Evolutionary conservation across 495 filamentous ascomycete genomes (phyloP), one percentile per base, ranked within the genome.

Genomic region (Xylaria scruposa): DNA sequence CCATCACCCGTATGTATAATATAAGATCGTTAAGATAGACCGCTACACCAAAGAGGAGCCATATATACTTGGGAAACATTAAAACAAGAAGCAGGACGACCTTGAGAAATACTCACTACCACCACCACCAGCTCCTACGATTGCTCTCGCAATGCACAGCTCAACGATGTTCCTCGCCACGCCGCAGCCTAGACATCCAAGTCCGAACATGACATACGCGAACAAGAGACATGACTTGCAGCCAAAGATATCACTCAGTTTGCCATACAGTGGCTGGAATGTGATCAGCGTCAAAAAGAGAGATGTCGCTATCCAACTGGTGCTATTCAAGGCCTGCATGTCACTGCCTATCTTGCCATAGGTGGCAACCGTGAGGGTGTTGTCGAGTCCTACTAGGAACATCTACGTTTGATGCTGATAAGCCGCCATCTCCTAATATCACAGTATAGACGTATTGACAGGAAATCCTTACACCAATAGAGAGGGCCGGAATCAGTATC

Each of bases 291-390:
- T 95, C 24, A 97, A 83, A 74, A 95, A 92, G 78, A 91, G 91
- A 80, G 91, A 90, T 17, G 93, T 96, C 1, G 93, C 92, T 73
- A 97, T 93, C 94, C 94, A 97, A 46, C 90, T 92, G 10, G 93
- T 94, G 74, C 88, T 86, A 74, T 92, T 94, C 68, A 97, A 81
- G 15, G 92, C 92, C 26, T 93, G 85, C 26, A 97, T 79, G 67
- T 96, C 93, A 65, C 88, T 94, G 31, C 93, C 93, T 76, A 97
- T 96, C 61, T 87, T 89, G 21, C 91, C 93, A 78, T 96, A 97
- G 47, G 87, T 91, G 63, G 90, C 89, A 67, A 95, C 90, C 54
- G 94, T 91, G 58, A 97, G 89, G 0, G 94, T 95, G 77, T 95
- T 92, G 78, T 97, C 94, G 60, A 92, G 88, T 0, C 92, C 91